Evolutionary conservation across 176 grass and related monocot genomes (phyloP).

Genomic region (Eleusine indica): DNA sequence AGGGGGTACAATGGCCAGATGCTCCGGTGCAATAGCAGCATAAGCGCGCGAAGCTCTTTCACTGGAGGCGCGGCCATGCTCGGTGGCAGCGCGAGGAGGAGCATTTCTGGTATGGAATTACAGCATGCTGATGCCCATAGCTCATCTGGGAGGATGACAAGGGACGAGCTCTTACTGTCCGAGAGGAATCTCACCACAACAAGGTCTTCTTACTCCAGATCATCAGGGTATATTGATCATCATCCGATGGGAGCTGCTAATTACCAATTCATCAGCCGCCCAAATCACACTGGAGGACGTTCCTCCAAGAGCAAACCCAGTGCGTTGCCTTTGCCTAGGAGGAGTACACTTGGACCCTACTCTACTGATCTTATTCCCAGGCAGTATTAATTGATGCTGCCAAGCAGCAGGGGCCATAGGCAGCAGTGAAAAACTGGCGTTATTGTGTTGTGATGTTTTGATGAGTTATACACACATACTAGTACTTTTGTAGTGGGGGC

Average conservation of each 20-base stretch:
- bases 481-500: not conserved
- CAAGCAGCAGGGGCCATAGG: not conserved
- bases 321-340: conserved; percentile 34
- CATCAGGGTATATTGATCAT: conserved; percentile 34
- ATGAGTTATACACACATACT: conserved; percentile 14
- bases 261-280: conserved; percentile 37
- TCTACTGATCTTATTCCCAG: conserved; percentile 40
- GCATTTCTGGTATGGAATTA: conserved; percentile 41
- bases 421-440: not conserved
- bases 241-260: not conserved
- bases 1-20: conserved; percentile 59
- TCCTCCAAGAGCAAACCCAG: conserved; percentile 28
- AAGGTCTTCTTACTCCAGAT: conserved; percentile 42
- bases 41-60: conserved; percentile 70
- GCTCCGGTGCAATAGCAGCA: conserved; percentile 73
- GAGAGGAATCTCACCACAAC: conserved; percentile 72
- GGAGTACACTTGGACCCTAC: conserved; percentile 52
- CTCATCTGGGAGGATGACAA: conserved; percentile 49
- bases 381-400: not conserved
- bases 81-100: conserved; percentile 58
- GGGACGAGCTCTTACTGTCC: conserved; percentile 58
- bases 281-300: conserved; percentile 45
- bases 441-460: conserved; percentile 6
- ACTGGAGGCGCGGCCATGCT: conserved; percentile 22
- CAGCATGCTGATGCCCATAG: conserved; percentile 41